A percentile compares a stretch with the other conserved stretches of the same genome.
These are phyloP conservation scores for Nemania sp. DNA, from an alignment of 2,329 filamentous ascomycete genomes.

Conservation along the genomic window DNA sequence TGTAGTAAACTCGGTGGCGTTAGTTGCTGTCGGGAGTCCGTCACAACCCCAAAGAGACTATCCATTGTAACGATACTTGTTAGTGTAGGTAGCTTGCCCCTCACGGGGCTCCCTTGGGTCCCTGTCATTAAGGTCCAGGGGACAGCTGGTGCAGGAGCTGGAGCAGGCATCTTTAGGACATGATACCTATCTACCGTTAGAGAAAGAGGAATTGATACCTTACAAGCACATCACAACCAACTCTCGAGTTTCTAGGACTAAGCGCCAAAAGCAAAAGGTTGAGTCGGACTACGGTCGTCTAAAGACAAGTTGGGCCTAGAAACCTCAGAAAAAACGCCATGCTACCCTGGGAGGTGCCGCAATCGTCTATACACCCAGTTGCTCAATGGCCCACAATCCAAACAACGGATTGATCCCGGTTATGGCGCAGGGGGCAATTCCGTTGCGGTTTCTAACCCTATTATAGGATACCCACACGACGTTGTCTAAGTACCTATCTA, in stretches of 20 bases:
- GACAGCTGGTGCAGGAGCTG: constrained; percentile 11
- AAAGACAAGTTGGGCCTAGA: constrained; percentile 11
- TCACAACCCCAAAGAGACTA: constrained; percentile 31
- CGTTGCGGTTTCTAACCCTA: constrained; percentile 34
- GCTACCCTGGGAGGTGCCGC: constrained; percentile 35
- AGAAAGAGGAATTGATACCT: not conserved
- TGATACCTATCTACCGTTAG: constrained; percentile 4
- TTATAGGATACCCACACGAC: constrained; percentile 26
- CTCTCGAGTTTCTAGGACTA: not conserved
- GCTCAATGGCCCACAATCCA: constrained; percentile 37
- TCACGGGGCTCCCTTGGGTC: constrained; percentile 20
- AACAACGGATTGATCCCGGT: constrained; percentile 42
- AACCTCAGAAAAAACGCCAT: constrained; percentile 1
- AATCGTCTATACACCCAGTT: constrained; percentile 24
- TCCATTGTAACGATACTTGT: constrained; percentile 28
- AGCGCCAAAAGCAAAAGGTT: not conserved
- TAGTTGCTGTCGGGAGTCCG: constrained; percentile 29
- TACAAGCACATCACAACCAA: not conserved
- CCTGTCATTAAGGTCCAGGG: constrained; percentile 23
- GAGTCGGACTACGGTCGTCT: not conserved
- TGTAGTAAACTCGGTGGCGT: constrained; percentile 32
- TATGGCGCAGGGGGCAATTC: constrained; percentile 42
- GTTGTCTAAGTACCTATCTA: not conserved
- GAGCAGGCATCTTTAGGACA: constrained; percentile 13
- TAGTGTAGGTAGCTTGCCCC: constrained; percentile 28